These are phyloP conservation scores for Pichia nanzhaoensis DNA, from an alignment of 805 yeast species.

Conservation along the genomic window DNA sequence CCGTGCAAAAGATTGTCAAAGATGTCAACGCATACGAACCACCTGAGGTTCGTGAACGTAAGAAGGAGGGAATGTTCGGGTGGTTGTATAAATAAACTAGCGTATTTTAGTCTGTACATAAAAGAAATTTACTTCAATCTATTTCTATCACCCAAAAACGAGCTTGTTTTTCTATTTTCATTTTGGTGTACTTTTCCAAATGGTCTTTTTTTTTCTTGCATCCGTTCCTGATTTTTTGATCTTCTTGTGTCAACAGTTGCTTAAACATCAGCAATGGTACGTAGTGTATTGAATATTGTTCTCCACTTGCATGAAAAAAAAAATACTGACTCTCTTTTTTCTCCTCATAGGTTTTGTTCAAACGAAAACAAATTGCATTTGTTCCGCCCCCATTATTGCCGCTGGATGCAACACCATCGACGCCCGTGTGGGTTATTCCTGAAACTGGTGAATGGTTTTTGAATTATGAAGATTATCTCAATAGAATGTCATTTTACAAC, in stretches of 20 bases:
- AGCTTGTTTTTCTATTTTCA: too few species aligned
- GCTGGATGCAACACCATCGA: slow-evolving; percentile 40
- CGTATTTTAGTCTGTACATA: too few species aligned
- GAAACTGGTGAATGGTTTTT: slow-evolving; percentile 87
- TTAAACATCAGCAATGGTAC: too few species aligned
- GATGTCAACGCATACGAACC: slow-evolving; percentile 76
- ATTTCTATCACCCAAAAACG: too few species aligned
- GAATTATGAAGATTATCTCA: slow-evolving; percentile 68
- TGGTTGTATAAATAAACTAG: slow-evolving; percentile 41
- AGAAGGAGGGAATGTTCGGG: slow-evolving; percentile 54
- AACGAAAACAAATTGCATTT: slow-evolving; percentile 61
- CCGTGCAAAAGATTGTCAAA: slow-evolving; percentile 66
- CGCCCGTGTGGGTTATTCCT: slow-evolving; percentile 74
- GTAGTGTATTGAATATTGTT: too few species aligned
- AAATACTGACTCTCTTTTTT: slow-evolving; percentile 3
- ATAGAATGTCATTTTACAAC: slow-evolving; percentile 64
- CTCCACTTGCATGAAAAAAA: not conserved
- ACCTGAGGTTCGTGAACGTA: slow-evolving; percentile 56
- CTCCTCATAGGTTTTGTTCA: slow-evolving; percentile 56
- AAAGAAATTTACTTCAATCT: too few species aligned
- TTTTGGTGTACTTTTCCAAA: too few species aligned
- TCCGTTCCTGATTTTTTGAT: too few species aligned
- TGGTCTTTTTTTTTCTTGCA: too few species aligned
- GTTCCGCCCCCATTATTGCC: slow-evolving; percentile 53
- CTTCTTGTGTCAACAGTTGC: too few species aligned